phyloP scores from a whole-genome alignment of 805 yeast genomes.

The Pichia nakasei region DNA sequence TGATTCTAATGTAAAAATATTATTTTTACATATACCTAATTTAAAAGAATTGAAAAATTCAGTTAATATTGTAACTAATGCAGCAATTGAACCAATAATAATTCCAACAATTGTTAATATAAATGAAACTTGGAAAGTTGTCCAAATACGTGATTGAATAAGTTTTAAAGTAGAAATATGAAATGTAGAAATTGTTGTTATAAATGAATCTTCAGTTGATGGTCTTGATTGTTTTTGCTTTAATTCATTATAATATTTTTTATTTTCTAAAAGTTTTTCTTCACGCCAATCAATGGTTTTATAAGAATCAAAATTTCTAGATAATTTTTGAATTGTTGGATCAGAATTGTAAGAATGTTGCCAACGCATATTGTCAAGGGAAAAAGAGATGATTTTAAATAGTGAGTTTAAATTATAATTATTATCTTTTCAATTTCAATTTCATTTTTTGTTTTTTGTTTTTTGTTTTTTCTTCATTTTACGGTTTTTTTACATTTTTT shows the following conservation, averaged over 20 bases:
- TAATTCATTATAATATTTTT: conserved; percentile 19
- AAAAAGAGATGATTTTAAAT: background rate
- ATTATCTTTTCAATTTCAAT: too few relatives aligned
- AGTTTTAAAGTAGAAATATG: conserved; percentile 7
- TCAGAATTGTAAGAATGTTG: conserved; percentile 6
- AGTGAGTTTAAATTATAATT: background rate
- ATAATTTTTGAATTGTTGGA: conserved; percentile 12
- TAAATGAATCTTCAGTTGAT: conserved; percentile 13
- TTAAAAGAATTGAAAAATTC: conserved; percentile 78
- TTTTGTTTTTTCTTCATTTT: too few relatives aligned
- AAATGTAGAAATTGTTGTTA: conserved; percentile 8
- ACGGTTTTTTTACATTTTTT: too few relatives aligned
- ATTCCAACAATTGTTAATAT: conserved; percentile 70
- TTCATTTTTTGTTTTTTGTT: too few relatives aligned
- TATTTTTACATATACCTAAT: conserved; percentile 60
- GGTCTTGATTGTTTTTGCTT: conserved; percentile 1
- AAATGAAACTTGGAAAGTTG: conserved; percentile 54
- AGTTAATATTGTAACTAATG: conserved; percentile 68
- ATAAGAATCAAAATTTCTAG: conserved; percentile 50
- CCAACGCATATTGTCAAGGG: conserved; percentile 2
- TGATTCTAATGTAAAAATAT: conserved; percentile 59
- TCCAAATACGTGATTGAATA: conserved; percentile 12
- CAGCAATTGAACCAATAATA: conserved; percentile 76
- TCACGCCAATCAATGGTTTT: conserved; percentile 64
- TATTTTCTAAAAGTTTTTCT: conserved; percentile 46